Percentiles rank a stretch among this genome's conserved stretches.
These are phyloP conservation scores for Gamsiella multidivaricata DNA, from an alignment of 192 early-diverging fungal genomes.

Conservation along the genomic window DNA sequence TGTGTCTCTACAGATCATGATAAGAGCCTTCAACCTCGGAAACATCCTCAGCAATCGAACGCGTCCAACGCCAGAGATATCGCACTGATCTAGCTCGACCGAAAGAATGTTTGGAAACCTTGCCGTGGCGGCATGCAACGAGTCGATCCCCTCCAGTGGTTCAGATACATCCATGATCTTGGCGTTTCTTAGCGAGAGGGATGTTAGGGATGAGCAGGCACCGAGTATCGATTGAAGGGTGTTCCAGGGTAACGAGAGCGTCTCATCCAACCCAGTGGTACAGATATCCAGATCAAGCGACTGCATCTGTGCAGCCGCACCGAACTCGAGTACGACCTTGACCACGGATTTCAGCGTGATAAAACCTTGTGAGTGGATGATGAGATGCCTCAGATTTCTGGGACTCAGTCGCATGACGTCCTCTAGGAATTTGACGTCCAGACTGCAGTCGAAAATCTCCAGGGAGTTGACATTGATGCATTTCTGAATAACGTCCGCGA, in stretches of 20 bases:
- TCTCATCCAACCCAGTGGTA: conserved; percentile 16
- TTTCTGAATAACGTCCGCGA: not conserved
- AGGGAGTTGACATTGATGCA: conserved; percentile 2
- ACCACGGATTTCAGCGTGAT: conserved; percentile 20
- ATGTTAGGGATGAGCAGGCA: conserved; percentile 3
- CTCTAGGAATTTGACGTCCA: conserved; percentile 22
- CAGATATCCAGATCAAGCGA: conserved; percentile 10
- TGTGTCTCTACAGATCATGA: conserved; percentile 3
- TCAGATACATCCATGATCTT: conserved; percentile 28
- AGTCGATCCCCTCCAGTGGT: conserved; percentile 16
- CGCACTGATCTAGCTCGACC: conserved; percentile 16
- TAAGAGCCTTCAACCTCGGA: conserved; percentile 12
- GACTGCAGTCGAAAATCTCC: conserved; percentile 5
- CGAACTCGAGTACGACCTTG: not conserved
- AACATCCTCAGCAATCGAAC: conserved; percentile 19
- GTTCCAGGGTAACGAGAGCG: conserved; percentile 20
- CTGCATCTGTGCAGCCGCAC: not conserved
- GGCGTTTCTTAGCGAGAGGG: conserved; percentile 10
- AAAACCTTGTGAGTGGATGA: conserved; percentile 25
- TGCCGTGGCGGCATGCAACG: conserved; percentile 13
- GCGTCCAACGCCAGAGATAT: conserved; percentile 16
- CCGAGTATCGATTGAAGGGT: conserved; percentile 8
- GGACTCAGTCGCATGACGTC: not conserved
- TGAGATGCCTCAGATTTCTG: not conserved
- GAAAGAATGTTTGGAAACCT: conserved; percentile 17